These are phyloP conservation scores for Leishmania guyanensis DNA, from an alignment of 208 protist genomes.

Conservation along the genomic window DNA sequence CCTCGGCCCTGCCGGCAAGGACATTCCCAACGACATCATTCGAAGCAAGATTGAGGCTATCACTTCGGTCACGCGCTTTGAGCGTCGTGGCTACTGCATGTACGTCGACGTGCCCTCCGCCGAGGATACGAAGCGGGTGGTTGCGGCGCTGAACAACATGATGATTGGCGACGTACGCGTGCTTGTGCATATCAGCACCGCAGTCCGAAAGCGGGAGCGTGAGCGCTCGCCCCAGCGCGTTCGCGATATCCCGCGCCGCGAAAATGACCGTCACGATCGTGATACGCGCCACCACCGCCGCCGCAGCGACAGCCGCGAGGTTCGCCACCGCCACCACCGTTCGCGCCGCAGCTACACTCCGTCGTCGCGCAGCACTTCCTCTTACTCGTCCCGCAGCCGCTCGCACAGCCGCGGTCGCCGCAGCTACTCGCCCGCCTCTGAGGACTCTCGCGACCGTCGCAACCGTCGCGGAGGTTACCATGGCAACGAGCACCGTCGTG, in stretches of 20 bases:
- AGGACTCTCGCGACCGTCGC: constrained; percentile 27
- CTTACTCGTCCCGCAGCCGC: constrained; percentile 16
- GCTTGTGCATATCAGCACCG: constrained; percentile 54
- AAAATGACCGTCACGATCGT: neutral
- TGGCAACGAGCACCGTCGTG: constrained; percentile 15
- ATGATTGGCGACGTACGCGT: constrained; percentile 56
- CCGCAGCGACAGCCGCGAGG: constrained; percentile 29
- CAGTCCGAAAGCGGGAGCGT: constrained; percentile 29
- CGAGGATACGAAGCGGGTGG: constrained; percentile 41
- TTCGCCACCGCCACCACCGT: constrained; percentile 30
- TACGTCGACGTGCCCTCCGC: constrained; percentile 48
- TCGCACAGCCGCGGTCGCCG: constrained; percentile 28
- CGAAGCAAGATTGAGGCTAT: constrained; percentile 40
- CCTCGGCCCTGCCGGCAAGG: constrained; percentile 49
- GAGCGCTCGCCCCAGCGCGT: constrained; percentile 17
- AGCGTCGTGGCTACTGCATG: constrained; percentile 64
- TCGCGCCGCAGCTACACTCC: constrained; percentile 34
- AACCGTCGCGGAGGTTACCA: constrained; percentile 11
- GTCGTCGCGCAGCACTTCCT: constrained; percentile 19
- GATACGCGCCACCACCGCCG: constrained; percentile 4
- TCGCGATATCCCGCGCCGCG: constrained; percentile 15
- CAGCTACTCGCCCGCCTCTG: constrained; percentile 26
- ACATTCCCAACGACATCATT: constrained; percentile 40
- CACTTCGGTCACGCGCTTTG: constrained; percentile 44
- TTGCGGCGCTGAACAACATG: constrained; percentile 46